phyloP scores from a whole-genome alignment of 106 monocot species.

The Vanilla planifolia region DNA sequence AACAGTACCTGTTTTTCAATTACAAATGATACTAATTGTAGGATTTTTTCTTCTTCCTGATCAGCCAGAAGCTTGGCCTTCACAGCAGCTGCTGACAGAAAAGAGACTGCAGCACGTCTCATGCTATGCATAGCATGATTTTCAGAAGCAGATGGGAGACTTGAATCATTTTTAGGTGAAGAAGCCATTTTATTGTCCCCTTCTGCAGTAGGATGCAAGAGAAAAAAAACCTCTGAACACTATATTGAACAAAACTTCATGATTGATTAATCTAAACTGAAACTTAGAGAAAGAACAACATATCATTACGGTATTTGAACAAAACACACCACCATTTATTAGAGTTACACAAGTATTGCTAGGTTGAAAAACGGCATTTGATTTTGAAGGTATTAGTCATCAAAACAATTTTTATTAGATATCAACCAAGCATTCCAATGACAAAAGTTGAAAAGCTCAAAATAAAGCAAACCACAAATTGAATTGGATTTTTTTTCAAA shows the following conservation, averaged over 20 bases:
- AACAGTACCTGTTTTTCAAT: conserved; percentile 90
- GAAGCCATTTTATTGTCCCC: conserved; percentile 18
- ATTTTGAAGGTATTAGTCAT: too few species aligned
- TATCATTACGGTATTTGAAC: too few species aligned
- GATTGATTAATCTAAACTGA: too few species aligned
- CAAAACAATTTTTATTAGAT: too few species aligned
- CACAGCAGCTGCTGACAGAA: conserved; percentile 80
- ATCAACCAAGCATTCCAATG: too few species aligned
- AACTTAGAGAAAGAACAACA: too few species aligned
- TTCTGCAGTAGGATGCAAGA: conserved; percentile 25
- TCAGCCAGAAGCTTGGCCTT: conserved; percentile 83
- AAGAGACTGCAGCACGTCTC: conserved; percentile 79
- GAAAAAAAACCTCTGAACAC: background rate
- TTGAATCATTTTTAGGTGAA: conserved; percentile 10
- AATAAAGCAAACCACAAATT: too few species aligned
- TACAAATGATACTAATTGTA: conserved; percentile 45
- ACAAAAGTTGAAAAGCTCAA: too few species aligned
- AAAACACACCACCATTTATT: too few species aligned
- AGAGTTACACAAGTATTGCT: too few species aligned
- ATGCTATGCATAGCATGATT: conserved; percentile 36
- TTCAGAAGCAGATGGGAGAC: conserved; percentile 7
- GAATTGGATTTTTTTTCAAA: too few species aligned
- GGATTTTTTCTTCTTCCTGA: conserved; percentile 79
- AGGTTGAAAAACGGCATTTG: too few species aligned
- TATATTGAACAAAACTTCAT: background rate